Conservation (phyloP, 2,329 filamentous ascomycete genomes). For the Sarocladium brachiariae region DNA sequence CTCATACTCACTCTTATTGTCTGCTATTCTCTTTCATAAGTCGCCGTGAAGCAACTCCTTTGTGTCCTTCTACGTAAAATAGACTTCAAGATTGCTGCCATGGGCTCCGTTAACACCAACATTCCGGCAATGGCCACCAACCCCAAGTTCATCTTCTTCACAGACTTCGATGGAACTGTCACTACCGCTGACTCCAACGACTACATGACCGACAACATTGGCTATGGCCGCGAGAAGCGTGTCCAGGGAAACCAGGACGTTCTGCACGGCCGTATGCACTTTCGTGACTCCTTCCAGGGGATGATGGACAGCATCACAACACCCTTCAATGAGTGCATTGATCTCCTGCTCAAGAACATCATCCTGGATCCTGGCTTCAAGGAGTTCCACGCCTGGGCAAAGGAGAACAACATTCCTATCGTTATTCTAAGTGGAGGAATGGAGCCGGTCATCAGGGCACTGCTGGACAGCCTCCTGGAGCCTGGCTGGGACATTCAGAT, state of each 20-base stretch:
- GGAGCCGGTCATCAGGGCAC: constrained; percentile 80
- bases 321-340: constrained; percentile 76
- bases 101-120: constrained; percentile 34
- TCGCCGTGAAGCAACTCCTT: no score
- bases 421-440: constrained; percentile 91
- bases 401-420: constrained; percentile 77
- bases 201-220: constrained; percentile 82
- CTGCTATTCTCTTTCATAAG: neutral
- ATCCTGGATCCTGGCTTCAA: constrained; percentile 82
- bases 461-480: constrained; percentile 66
- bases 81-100: constrained; percentile 18
- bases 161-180: constrained; percentile 96
- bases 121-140: constrained; percentile 57
- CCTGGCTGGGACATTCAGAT: constrained; percentile 76
- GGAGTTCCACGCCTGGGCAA: constrained; percentile 79
- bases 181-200: constrained; percentile 64
- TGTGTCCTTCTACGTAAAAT: no score
- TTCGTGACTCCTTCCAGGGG: constrained; percentile 79
- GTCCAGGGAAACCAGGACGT: constrained; percentile 69
- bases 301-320: constrained; percentile 86
- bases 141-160: constrained; percentile 95
- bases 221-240: constrained; percentile 69
- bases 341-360: constrained; percentile 73
- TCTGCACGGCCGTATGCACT: constrained; percentile 61
- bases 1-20: neutral